Evolutionary conservation across 352 stramenopile genomes (phyloP).

Genomic region (Pythium grandisporangium): DNA sequence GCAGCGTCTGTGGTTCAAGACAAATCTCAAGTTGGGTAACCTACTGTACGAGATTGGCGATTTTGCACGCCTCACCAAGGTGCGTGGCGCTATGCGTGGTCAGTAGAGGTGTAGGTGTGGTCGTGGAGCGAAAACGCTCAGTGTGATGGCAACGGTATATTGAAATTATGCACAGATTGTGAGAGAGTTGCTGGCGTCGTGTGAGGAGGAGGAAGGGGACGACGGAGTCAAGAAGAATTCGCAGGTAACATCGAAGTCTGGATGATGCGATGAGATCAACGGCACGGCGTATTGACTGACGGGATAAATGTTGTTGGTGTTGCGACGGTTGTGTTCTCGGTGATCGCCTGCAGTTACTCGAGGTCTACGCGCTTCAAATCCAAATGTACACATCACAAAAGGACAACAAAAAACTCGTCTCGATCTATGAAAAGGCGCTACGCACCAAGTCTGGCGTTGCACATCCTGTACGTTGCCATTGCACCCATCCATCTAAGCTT

Average conservation of each 20-base stretch:
- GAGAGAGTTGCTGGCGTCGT: conserved; percentile 81
- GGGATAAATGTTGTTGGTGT: neutral
- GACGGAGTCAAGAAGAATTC: conserved; percentile 81
- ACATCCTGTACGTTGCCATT: conserved; percentile 55
- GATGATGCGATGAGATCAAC: no score
- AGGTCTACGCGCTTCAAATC: conserved; percentile 91
- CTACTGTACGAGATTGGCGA: conserved; percentile 83
- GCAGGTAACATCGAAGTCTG: conserved; percentile 19
- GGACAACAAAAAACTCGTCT: conserved; percentile 91
- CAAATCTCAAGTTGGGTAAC: conserved; percentile 93
- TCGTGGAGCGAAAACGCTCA: neutral
- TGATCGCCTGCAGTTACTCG: no score
- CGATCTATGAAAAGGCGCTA: conserved; percentile 88
- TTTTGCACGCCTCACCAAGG: conserved; percentile 61
- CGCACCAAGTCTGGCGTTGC: conserved; percentile 86
- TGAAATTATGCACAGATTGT: conserved; percentile 45
- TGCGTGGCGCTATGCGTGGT: conserved; percentile 6
- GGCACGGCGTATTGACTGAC: conserved; percentile 1
- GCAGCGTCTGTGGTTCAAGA: conserved; percentile 94
- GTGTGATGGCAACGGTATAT: no score
- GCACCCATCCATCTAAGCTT: neutral
- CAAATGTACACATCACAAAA: conserved; percentile 90
- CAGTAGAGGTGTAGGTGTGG: no score
- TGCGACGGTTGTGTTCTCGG: no score
- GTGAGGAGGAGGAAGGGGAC: conserved; percentile 76